These are phyloP conservation scores for Cornus kousa DNA, from an alignment of 148 eudicot genomes.

Conservation along the genomic window DNA sequence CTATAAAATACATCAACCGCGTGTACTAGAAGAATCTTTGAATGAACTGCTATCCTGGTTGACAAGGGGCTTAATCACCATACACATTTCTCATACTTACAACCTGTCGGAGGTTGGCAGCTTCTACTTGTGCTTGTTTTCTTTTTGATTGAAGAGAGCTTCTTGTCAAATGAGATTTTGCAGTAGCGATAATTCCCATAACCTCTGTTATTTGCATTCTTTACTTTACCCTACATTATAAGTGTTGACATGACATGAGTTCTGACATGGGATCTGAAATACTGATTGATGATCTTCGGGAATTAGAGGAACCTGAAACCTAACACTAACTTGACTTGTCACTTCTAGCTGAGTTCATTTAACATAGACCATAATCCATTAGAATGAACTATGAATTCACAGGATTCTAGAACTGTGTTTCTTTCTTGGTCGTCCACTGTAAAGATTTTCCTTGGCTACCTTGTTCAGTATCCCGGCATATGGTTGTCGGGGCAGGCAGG, in stretches of 20 bases:
- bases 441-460: not conserved
- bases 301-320: not conserved
- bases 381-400: not conserved
- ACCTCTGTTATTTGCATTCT: not conserved
- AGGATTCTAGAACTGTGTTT: not conserved
- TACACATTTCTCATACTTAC: constrained; percentile 68
- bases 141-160: not conserved
- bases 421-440: not conserved
- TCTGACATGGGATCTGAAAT: not conserved
- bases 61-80: constrained; percentile 57
- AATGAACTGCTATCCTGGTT: constrained; percentile 82
- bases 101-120: constrained; percentile 64
- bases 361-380: not conserved
- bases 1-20: constrained; percentile 61
- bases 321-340: not conserved
- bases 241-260: not conserved
- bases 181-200: not conserved
- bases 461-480: too few relatives aligned
- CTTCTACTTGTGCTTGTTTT: not conserved
- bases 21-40: constrained; percentile 66
- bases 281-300: not conserved
- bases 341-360: not conserved
- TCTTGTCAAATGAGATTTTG: constrained; percentile 1
- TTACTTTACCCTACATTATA: not conserved
- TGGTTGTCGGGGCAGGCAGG: too few relatives aligned